phyloP scores from a whole-genome alignment of 306 rosid genomes.

The Phaseolus lunatus region DNA sequence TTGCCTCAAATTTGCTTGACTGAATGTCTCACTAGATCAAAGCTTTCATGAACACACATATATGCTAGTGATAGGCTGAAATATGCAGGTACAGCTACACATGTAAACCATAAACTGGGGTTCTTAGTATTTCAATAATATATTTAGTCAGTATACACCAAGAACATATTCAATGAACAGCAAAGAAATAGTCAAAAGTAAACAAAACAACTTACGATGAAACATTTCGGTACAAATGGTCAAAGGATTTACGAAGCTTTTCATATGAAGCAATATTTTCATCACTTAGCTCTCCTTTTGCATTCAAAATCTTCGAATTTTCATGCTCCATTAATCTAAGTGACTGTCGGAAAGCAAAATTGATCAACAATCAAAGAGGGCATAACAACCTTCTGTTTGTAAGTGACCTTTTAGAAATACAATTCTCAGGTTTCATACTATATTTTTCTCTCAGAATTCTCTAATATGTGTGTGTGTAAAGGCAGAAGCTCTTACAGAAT shows the following conservation, averaged over 20 bases:
- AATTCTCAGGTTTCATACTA: no score
- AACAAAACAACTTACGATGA: constrained; percentile 76
- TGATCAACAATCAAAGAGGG: constrained; percentile 40
- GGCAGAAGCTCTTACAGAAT: constrained; percentile 69
- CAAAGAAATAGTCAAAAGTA: constrained; percentile 25
- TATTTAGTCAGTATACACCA: constrained; percentile 10
- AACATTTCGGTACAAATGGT: constrained; percentile 84
- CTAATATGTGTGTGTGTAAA: constrained; percentile 5
- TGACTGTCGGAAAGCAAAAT: constrained; percentile 61
- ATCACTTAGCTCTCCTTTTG: constrained; percentile 96
- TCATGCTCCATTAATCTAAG: constrained; percentile 96
- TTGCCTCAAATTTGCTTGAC: constrained; percentile 12
- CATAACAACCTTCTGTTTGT: neutral
- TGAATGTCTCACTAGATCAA: constrained; percentile 32
- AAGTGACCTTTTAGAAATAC: no score
- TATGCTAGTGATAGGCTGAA: neutral
- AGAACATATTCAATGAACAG: constrained; percentile 29
- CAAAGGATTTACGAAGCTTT: constrained; percentile 96
- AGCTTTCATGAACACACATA: constrained; percentile 18
- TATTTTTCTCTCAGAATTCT: no score
- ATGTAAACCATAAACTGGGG: constrained; percentile 27
- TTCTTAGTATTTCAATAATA: constrained; percentile 31
- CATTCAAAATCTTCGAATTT: constrained; percentile 92
- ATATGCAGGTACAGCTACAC: constrained; percentile 26
- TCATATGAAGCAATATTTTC: constrained; percentile 87